A percentile compares a stretch with the other conserved stretches of the same genome.
phyloP scores from a whole-genome alignment of 2,329 filamentous ascomycete genomes.

The Arthroderma sp. region DNA sequence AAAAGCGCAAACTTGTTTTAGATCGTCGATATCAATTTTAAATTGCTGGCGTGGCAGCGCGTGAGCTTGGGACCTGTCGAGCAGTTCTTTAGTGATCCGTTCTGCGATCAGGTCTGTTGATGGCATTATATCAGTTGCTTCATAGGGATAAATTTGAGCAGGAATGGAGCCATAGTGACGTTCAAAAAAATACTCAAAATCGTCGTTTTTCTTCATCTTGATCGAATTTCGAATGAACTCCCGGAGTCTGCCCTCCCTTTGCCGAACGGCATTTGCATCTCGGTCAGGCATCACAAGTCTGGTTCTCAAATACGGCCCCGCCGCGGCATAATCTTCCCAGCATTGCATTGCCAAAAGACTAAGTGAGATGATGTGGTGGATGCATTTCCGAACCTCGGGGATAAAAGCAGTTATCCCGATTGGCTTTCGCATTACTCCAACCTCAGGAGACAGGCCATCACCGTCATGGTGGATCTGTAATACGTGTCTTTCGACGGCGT shows the following conservation, averaged over 20 bases:
- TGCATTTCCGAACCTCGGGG: conserved; percentile 16
- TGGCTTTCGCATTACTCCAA: conserved; percentile 12
- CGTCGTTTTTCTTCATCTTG: conserved; percentile 2
- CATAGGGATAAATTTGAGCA: conserved; percentile 18
- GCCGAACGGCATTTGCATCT: conserved; percentile 14
- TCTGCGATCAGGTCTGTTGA: conserved; percentile 7
- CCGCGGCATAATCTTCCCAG: conserved; percentile 18
- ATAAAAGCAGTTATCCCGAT: conserved; percentile 21
- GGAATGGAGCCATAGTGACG: conserved; percentile 13
- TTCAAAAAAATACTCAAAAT: conserved; percentile 17
- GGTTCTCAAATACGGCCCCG: conserved; percentile 12
- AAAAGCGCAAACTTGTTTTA: conserved; percentile 14
- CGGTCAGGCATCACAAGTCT: conserved; percentile 12
- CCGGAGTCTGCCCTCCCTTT: conserved; percentile 9
- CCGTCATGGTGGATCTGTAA: conserved; percentile 10
- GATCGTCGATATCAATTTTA: conserved; percentile 4
- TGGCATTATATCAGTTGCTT: conserved; percentile 11
- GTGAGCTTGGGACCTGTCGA: conserved; percentile 11
- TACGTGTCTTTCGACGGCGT: conserved; percentile 23
- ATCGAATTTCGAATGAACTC: conserved; percentile 2
- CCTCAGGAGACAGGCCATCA: conserved; percentile 6
- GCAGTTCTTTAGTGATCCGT: conserved; percentile 15
- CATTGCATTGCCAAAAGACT: conserved; percentile 19
- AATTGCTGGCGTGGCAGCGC: conserved; percentile 6
- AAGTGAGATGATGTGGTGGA: conserved; percentile 20